Evolutionary conservation across 805 yeast species (phyloP).

Genomic region (Blastobotrys terrestris): DNA sequence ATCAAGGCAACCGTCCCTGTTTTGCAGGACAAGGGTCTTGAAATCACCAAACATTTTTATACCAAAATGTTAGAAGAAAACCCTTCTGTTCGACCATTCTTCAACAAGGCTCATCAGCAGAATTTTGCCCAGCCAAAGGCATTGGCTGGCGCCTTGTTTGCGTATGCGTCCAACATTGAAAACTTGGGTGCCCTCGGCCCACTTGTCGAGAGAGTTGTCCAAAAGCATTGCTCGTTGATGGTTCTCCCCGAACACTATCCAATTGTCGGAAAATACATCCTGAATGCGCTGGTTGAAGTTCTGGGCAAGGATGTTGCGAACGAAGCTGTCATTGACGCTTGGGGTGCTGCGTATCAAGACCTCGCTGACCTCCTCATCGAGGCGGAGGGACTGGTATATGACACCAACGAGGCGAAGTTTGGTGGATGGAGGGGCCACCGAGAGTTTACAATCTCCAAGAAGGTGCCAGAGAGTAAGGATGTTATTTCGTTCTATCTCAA

Average conservation of each 20-base stretch:
- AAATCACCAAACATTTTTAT: conserved; percentile 50
- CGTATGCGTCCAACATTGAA: conserved; percentile 40
- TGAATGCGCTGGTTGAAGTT: conserved; percentile 47
- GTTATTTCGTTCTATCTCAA: conserved; percentile 48
- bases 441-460: conserved; percentile 40
- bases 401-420: conserved; percentile 25
- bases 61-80: conserved; percentile 45
- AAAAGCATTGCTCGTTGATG: conserved; percentile 61
- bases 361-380: conserved; percentile 56
- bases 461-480: conserved; percentile 40
- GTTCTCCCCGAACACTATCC: conserved; percentile 60
- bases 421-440: conserved; percentile 57
- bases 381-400: conserved; percentile 46
- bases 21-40: conserved; percentile 40
- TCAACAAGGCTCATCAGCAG: conserved; percentile 54
- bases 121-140: conserved; percentile 50
- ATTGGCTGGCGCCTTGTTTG: conserved; percentile 53
- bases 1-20: conserved; percentile 22
- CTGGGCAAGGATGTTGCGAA: conserved; percentile 46
- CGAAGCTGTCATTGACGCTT: conserved; percentile 46
- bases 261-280: conserved; percentile 53
- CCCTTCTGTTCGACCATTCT: conserved; percentile 51
- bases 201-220: conserved; percentile 53
- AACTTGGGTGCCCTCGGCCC: conserved; percentile 46
- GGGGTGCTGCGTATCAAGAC: conserved; percentile 59